A percentile compares a stretch with the other conserved stretches of the same genome.
Evolutionary conservation across 306 rosid genomes (phyloP).

Genomic region (Glycine latifolia): DNA sequence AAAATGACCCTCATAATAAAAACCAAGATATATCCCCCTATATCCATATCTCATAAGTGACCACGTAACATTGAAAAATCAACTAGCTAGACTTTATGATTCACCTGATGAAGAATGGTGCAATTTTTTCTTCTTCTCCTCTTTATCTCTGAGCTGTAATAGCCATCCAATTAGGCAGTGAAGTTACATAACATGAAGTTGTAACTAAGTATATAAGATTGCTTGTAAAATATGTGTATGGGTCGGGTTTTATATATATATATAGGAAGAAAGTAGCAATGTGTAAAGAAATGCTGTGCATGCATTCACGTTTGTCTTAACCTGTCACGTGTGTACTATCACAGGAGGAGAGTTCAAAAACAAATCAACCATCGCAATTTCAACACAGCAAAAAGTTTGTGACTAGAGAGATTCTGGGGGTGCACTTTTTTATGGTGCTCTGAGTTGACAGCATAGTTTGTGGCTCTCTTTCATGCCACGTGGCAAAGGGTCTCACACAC

Average conservation of each 20-base stretch:
- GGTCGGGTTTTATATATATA: too few relatives aligned
- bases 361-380: background rate
- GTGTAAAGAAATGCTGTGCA: slow-evolving; percentile 16
- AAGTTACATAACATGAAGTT: slow-evolving; percentile 1
- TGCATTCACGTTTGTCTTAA: slow-evolving; percentile 53
- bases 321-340: slow-evolving; percentile 66
- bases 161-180: slow-evolving; percentile 27
- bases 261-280: background rate
- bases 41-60: background rate
- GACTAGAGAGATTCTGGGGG: slow-evolving; percentile 41
- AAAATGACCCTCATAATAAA: slow-evolving; percentile 35
- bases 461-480: slow-evolving; percentile 49
- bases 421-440: slow-evolving; percentile 44
- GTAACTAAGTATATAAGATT: background rate
- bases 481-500: slow-evolving; percentile 12
- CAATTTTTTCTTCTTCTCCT: background rate
- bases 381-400: background rate
- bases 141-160: background rate
- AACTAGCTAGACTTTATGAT: too few relatives aligned
- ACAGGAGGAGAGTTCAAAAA: slow-evolving; percentile 39
- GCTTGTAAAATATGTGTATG: background rate
- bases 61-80: slow-evolving; percentile 6
- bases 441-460: slow-evolving; percentile 40
- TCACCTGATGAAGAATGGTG: slow-evolving; percentile 48
- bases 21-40: background rate